Conservation (phyloP, 257 asterid species). For the Solanum lycopersicoides region DNA sequence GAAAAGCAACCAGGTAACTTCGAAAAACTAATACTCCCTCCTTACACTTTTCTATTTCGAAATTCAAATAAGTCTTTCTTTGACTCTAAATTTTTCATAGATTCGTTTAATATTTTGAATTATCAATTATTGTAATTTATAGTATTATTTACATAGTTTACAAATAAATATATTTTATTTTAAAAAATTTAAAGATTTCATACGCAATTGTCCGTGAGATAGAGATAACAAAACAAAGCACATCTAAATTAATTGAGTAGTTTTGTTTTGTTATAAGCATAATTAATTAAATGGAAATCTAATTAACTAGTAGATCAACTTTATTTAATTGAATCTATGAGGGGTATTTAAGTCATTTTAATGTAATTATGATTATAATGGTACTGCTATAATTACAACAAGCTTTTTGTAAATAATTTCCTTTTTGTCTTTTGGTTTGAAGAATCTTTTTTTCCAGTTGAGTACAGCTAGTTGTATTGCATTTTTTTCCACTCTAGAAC, state of each 20-base stretch:
- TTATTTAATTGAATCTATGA: background rate
- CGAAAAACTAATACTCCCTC: background rate
- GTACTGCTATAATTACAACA: background rate
- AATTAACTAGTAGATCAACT: background rate
- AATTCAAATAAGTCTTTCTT: too few species aligned
- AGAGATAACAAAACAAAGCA: too few species aligned
- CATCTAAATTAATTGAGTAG: too few species aligned
- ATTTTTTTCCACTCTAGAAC: background rate
- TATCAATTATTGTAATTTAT: too few species aligned
- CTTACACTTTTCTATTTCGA: too few species aligned
- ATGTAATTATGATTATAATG: background rate
- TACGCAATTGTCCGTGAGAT: too few species aligned
- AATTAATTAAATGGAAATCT: background rate
- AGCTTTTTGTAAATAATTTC: background rate
- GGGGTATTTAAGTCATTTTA: background rate
- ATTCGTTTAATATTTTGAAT: too few species aligned
- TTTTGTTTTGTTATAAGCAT: background rate
- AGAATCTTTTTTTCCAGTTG: background rate
- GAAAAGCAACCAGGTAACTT: slow-evolving; percentile 19
- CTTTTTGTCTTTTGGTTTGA: background rate
- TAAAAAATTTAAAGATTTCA: too few species aligned
- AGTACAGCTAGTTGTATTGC: background rate
- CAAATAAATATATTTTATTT: too few species aligned
- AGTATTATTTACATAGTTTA: too few species aligned
- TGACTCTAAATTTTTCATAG: too few species aligned